These are phyloP conservation scores for Paramecium bursaria DNA, from an alignment of 73 alveolate genomes.

Conservation along the genomic window DNA sequence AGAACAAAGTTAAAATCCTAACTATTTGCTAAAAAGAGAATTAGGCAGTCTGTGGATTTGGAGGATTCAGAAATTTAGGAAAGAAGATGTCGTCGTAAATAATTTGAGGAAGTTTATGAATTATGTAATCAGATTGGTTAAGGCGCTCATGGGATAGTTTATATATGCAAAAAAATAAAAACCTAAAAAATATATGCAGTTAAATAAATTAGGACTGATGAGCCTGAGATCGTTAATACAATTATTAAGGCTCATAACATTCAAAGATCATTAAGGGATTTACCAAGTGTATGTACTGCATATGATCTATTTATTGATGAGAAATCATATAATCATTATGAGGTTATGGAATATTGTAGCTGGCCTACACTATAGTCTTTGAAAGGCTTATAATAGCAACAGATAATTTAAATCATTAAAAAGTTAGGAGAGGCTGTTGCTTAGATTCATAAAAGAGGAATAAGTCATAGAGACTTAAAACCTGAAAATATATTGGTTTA, in stretches of 20 bases:
- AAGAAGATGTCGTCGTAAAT: too few species aligned
- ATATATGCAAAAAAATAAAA: too few species aligned
- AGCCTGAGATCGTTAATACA: slow-evolving; percentile 50
- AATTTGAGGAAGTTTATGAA: too few species aligned
- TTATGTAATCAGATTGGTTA: too few species aligned
- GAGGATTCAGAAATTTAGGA: too few species aligned
- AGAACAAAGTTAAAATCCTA: too few species aligned
- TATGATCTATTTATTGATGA: slow-evolving; percentile 46
- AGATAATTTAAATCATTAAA: not conserved
- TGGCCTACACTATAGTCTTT: not conserved
- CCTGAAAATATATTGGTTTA: slow-evolving; percentile 40
- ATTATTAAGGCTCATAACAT: slow-evolving; percentile 18
- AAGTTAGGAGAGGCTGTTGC: not conserved
- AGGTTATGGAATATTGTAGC: slow-evolving; percentile 46
- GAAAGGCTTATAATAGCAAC: not conserved
- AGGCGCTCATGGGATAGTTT: too few species aligned
- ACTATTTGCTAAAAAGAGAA: too few species aligned
- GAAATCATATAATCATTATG: slow-evolving; percentile 37
- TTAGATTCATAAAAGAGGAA: slow-evolving; percentile 26
- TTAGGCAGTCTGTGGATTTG: too few species aligned
- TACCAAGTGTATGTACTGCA: slow-evolving; percentile 4
- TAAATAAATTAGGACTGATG: slow-evolving; percentile 40
- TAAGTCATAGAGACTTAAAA: slow-evolving; percentile 46
- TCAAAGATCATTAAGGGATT: slow-evolving; percentile 18
- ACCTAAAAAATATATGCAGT: too few species aligned